Conservation (phyloP, 305 asterid genomes). For the Fraxinus floribunda region DNA sequence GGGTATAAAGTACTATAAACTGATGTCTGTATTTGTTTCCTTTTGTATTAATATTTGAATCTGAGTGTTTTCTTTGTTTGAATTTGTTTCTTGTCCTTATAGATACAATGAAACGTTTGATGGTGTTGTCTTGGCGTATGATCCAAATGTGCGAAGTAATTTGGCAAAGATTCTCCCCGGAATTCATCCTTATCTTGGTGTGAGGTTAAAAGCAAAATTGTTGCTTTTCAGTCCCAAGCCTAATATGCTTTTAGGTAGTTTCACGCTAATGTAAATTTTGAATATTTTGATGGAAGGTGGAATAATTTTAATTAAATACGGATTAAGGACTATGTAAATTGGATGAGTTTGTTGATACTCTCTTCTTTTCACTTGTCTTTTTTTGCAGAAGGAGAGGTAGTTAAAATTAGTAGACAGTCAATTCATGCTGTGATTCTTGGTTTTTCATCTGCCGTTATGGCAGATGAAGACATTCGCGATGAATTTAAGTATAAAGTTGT, state of each 20-base stretch:
- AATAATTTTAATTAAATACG: neutral
- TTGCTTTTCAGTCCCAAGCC: conserved; percentile 50
- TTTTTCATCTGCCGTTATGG: conserved; percentile 51
- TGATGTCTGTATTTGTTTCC: neutral
- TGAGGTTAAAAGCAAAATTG: conserved; percentile 43
- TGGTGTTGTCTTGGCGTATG: conserved; percentile 82
- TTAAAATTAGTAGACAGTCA: conserved; percentile 49
- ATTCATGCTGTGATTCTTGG: conserved; percentile 68
- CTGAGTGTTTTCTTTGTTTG: neutral
- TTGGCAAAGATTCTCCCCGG: conserved; percentile 67
- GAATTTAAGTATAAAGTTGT: conserved; percentile 54
- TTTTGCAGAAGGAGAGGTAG: conserved; percentile 69
- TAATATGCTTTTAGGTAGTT: conserved; percentile 63
- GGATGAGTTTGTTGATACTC: conserved; percentile 2
- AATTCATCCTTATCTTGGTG: conserved; percentile 57
- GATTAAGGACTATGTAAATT: neutral
- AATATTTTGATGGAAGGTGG: neutral
- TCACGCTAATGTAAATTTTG: neutral
- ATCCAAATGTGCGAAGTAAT: conserved; percentile 36
- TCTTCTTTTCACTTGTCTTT: neutral
- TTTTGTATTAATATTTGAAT: neutral
- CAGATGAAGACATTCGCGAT: conserved; percentile 53
- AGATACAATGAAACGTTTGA: conserved; percentile 68
- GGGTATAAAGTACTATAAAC: neutral
- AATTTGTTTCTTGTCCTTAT: conserved; percentile 1